Evolutionary conservation across 495 filamentous ascomycete genomes (phyloP), one percentile per base, ranked within the genome.

Genomic region (Pseudoneurospora amorphoporcata): DNA sequence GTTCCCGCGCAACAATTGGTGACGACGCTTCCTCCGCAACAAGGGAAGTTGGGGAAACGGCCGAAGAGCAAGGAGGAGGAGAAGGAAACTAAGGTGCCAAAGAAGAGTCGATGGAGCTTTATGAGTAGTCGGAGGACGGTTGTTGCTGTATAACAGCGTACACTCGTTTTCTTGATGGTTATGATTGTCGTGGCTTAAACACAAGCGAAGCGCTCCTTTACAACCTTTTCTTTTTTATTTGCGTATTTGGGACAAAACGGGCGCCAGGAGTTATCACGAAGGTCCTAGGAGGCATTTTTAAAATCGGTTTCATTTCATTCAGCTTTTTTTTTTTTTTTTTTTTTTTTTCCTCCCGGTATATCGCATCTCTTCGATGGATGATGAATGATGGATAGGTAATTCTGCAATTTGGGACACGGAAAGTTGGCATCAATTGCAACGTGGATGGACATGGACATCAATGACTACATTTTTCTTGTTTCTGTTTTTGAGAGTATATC

Each of bases 41-140:
- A 68, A 19, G 45, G 72, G 5, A 77, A 76, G 70, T 39, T 71
- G 39, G 68, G 73, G 45, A 81, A 79, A 74, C 76, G 78, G 39
- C 74, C 70, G 70, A 80, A 81, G 71, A 69, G 10, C 5, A 41
- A 58, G 12, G 37, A 39, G 39, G 39, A 45, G 38, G 47, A 45
- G n/a, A 47, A 8, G 43, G 17, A 17, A 45, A 45, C 3, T 4
- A 77, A 78, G 45, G 61, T 71, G 58, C 69, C 61, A 1, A 80
- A 77, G 71, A 79, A 72, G 74, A 78, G 70, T 39, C 71, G 77
- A 19, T 79, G 77, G 76, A 77, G 76, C 40, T 69, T 77, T 29
- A 41, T 73, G 70, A 72, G 75, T 39, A 75, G 72, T 39, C 75
- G 74, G 69, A 76, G 69, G 37, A 35, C 79, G 7, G 75, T 72